Conservation (phyloP, 805 yeast species). For the Pichia pseudocactophila region DNA sequence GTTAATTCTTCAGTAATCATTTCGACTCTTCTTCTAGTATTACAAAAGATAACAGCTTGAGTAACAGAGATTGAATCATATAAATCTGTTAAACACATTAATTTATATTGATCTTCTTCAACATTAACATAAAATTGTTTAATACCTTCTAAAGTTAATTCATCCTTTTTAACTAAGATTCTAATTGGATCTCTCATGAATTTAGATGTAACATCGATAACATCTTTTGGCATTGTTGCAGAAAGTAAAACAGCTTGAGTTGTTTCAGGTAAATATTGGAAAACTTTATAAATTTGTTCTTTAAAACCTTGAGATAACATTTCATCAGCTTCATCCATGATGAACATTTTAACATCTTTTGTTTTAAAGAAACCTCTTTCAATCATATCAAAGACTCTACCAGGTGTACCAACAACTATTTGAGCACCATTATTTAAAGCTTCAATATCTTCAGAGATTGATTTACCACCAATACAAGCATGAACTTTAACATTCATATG, state of each 20-base stretch:
- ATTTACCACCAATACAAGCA: constrained; percentile 92
- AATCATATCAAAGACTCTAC: constrained; percentile 87
- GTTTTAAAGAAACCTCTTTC: constrained; percentile 70
- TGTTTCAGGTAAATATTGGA: constrained; percentile 70
- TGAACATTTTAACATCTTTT: constrained; percentile 74
- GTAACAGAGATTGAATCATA: constrained; percentile 93
- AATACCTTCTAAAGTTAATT: constrained; percentile 88
- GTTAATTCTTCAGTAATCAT: constrained; percentile 76
- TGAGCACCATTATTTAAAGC: constrained; percentile 72
- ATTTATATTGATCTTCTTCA: constrained; percentile 89
- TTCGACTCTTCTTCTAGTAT: constrained; percentile 92
- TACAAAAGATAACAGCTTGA: constrained; percentile 97
- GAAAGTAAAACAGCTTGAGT: constrained; percentile 91
- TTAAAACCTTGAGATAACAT: constrained; percentile 87
- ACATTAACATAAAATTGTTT: constrained; percentile 87
- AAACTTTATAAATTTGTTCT: constrained; percentile 90
- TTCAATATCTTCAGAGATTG: constrained; percentile 71
- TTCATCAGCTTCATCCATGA: constrained; percentile 97
- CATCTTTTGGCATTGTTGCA: constrained; percentile 91
- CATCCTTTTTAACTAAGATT: constrained; percentile 90
- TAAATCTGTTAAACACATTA: constrained; percentile 87
- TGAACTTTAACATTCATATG: constrained; percentile 80
- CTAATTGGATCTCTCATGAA: constrained; percentile 92
- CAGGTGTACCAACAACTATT: constrained; percentile 95
- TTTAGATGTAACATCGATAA: constrained; percentile 82